Percentiles rank a stretch among this genome's conserved stretches.
Conservation (phyloP, 2,329 filamentous ascomycete species). For the Geosmithia putterillii region DNA sequence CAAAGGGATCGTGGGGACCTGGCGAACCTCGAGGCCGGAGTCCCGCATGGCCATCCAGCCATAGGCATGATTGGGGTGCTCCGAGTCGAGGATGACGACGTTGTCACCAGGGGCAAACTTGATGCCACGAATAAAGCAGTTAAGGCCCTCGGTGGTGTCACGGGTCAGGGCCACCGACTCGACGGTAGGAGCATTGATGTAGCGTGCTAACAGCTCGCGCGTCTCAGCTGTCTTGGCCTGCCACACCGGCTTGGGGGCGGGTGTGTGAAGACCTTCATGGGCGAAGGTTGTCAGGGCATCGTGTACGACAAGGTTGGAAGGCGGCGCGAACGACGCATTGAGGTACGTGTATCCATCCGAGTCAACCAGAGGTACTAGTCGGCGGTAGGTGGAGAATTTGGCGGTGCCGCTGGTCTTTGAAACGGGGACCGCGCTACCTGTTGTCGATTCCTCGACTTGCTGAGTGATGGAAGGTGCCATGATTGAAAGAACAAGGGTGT, state of each 20-base stretch:
- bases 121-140: conserved; percentile 12
- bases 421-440: no score
- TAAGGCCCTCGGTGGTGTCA: conserved; percentile 18
- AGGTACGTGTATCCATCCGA: conserved; percentile 10
- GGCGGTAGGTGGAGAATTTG: conserved; percentile 8
- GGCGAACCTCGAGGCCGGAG: conserved; percentile 14
- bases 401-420: no score
- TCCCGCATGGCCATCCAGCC: conserved; percentile 14
- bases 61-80: conserved; percentile 18
- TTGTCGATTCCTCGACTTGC: no score
- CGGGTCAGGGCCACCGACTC: conserved; percentile 14
- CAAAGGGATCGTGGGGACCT: conserved; percentile 8
- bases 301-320: conserved; percentile 16
- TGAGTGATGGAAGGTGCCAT: no score
- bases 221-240: conserved; percentile 8
- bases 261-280: conserved; percentile 10
- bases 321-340: conserved; percentile 16
- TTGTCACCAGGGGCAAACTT: conserved; percentile 15
- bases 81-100: conserved; percentile 16
- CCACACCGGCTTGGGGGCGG: conserved; percentile 12
- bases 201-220: conserved; percentile 11
- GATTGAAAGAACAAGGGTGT: no score
- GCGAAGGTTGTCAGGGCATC: conserved; percentile 14
- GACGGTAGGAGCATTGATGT: conserved; percentile 13
- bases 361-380: conserved; percentile 9